Conservation (phyloP, 805 yeast genomes). For the Candida ascalaphidarum region DNA sequence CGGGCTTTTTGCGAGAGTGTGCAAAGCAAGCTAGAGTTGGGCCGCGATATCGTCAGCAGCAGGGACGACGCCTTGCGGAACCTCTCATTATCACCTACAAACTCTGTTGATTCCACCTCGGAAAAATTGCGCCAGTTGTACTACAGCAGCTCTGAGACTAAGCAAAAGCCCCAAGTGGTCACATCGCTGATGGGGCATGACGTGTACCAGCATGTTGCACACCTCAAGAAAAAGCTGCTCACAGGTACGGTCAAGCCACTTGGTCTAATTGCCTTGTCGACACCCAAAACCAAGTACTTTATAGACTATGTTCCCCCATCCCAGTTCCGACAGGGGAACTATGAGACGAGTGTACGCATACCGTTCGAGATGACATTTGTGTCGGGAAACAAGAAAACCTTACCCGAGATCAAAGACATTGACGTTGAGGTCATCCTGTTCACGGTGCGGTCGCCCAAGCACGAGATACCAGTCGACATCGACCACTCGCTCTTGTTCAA, state of each 20-base stretch:
- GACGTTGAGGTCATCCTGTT: slow-evolving; percentile 26
- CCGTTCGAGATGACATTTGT: slow-evolving; percentile 27
- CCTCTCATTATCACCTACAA: slow-evolving; percentile 1
- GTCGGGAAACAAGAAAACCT: slow-evolving; percentile 3
- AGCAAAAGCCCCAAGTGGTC: too few relatives aligned
- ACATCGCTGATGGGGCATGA: slow-evolving; percentile 8
- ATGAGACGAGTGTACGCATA: slow-evolving; percentile 12
- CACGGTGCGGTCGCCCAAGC: slow-evolving; percentile 25
- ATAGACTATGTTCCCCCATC: slow-evolving; percentile 25
- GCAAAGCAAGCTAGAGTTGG: slow-evolving; percentile 15
- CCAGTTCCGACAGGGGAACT: slow-evolving; percentile 12
- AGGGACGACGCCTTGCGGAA: too few relatives aligned
- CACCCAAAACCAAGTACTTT: slow-evolving; percentile 22
- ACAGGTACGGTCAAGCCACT: slow-evolving; percentile 21
- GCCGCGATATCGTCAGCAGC: slow-evolving; percentile 5
- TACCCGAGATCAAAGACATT: slow-evolving; percentile 27
- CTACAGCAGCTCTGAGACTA: too few relatives aligned
- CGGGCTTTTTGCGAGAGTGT: slow-evolving; percentile 26
- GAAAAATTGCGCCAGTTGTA: slow-evolving; percentile 25
- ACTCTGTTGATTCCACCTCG: slow-evolving; percentile 1
- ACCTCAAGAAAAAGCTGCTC: slow-evolving; percentile 24
- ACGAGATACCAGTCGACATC: slow-evolving; percentile 30
- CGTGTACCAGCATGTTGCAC: slow-evolving; percentile 21
- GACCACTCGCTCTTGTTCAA: slow-evolving; percentile 30
- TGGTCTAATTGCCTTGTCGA: slow-evolving; percentile 25